Conservation (phyloP, 495 filamentous ascomycete species). For the Penicillium waksmanii region DNA sequence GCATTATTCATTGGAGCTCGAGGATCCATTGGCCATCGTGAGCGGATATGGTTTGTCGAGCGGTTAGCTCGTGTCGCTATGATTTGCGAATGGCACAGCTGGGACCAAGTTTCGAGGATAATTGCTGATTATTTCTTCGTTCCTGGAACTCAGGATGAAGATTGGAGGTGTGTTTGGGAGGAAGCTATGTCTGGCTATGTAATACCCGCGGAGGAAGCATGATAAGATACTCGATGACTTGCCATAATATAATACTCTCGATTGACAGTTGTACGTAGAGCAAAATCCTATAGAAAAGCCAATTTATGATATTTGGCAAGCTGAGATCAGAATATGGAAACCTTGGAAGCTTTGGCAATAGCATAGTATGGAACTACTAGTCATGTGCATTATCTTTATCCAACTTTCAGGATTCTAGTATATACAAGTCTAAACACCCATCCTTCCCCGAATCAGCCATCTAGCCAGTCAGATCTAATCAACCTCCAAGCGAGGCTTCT, state of each 20-base stretch:
- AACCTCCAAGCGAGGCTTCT: not conserved
- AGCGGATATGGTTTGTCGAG: constrained; percentile 37
- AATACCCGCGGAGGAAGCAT: constrained; percentile 17
- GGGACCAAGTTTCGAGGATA: constrained; percentile 32
- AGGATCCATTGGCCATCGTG: constrained; percentile 31
- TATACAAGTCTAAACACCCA: too few relatives aligned
- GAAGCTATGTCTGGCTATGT: constrained; percentile 32
- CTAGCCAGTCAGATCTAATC: not conserved
- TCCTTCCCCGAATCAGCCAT: too few relatives aligned
- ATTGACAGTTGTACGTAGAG: too few relatives aligned
- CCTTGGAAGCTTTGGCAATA: too few relatives aligned
- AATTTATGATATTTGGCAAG: too few relatives aligned
- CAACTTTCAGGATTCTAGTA: too few relatives aligned
- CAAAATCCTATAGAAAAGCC: too few relatives aligned
- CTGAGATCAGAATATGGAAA: too few relatives aligned
- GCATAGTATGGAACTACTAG: too few relatives aligned
- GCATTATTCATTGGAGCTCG: constrained; percentile 39
- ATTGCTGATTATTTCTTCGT: constrained; percentile 34
- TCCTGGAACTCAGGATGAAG: constrained; percentile 17
- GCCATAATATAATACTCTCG: too few relatives aligned
- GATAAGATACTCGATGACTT: too few relatives aligned
- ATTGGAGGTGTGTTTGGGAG: constrained; percentile 37
- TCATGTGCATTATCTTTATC: too few relatives aligned
- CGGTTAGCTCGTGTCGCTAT: constrained; percentile 30
- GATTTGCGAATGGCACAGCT: constrained; percentile 34